Base-by-base conservation (phyloP, 495 filamentous ascomycete genomes). In the Penicillium simplicissimum region DNA sequence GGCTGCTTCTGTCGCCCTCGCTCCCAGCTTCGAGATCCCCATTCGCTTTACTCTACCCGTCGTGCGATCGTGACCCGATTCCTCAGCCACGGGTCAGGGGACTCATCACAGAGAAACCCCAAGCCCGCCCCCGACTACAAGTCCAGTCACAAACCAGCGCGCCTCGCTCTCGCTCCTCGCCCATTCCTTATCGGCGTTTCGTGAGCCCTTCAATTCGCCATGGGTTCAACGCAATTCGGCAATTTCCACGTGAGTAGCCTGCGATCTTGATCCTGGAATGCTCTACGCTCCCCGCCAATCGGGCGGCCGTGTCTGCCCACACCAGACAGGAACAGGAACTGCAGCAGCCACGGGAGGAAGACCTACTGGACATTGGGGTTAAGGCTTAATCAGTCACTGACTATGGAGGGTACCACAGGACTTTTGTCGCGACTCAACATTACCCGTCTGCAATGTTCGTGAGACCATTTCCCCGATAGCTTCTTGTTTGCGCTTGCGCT, bases 401-500 rank as follows among this genome's bases (percentile, higher is more conserved):
- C 62, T 69, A 56, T 53, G 23, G 31, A 36, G 53, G 49, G 53
- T 68, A 53, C 66, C 62, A 74, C 67, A 96, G 90, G 80, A 95
- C 78, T 97, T 99, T 74, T 99, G 95, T 87, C 89, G 90, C 68
- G 92, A 97, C 80, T 93, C 93, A 63, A 97, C 94, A 63, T 82
- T 99, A 70, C 95, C 95, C 63, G 86, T 96, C 65, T 97, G 93
- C 85, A 97, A 97, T 84, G 94, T 98, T 85, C 63, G 94, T 87
- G 58, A 42, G 25, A 63, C 62, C 28, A 8, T 36, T 36, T 14
- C 17, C 31, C 13, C 49, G 8, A 31, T 13, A 45, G 17, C 19
- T 25, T 49, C 9, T 3, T 31, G 21, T 9, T 49, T 25, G 21
- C 28, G 4, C 28, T 49, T 35, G 31, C 31, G 34, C 38, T 14